Conservation (phyloP, 352 stramenopile genomes). For the Phytopythium delawarense region DNA sequence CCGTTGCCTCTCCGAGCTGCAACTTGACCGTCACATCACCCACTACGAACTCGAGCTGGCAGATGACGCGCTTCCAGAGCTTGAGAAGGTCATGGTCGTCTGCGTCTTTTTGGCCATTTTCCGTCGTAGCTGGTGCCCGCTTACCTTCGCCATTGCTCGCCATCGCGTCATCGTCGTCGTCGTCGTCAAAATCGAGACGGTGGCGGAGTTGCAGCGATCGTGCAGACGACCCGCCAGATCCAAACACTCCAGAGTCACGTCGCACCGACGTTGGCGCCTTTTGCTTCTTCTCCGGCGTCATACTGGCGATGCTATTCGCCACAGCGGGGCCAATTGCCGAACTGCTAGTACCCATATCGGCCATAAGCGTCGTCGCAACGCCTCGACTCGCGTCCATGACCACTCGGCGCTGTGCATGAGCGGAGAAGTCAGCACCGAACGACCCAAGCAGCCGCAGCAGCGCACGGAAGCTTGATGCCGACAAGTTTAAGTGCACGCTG, state of each 20-base stretch:
- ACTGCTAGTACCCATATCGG: not conserved
- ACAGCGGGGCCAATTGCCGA: not conserved
- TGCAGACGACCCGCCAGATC: conserved; percentile 1
- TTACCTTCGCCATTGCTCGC: not conserved
- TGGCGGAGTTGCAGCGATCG: conserved; percentile 1
- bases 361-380: not conserved
- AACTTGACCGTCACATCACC: conserved; percentile 45
- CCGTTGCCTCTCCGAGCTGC: conserved; percentile 45
- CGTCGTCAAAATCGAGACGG: conserved; percentile 1
- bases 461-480: conserved; percentile 48
- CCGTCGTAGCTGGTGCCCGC: not conserved
- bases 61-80: conserved; percentile 70
- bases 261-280: not conserved
- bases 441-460: conserved; percentile 60
- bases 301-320: not conserved
- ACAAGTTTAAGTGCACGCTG: conserved; percentile 71
- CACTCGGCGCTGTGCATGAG: conserved; percentile 28
- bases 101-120: conserved; percentile 40
- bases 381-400: conserved; percentile 17
- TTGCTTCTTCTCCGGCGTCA: not conserved
- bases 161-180: not conserved
- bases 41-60: conserved; percentile 53
- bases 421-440: conserved; percentile 64
- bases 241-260: conserved; percentile 3
- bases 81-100: conserved; percentile 72